These are phyloP conservation scores for Helotiales sp. DNA, from an alignment of 2,329 filamentous ascomycete species.

Conservation along the genomic window DNA sequence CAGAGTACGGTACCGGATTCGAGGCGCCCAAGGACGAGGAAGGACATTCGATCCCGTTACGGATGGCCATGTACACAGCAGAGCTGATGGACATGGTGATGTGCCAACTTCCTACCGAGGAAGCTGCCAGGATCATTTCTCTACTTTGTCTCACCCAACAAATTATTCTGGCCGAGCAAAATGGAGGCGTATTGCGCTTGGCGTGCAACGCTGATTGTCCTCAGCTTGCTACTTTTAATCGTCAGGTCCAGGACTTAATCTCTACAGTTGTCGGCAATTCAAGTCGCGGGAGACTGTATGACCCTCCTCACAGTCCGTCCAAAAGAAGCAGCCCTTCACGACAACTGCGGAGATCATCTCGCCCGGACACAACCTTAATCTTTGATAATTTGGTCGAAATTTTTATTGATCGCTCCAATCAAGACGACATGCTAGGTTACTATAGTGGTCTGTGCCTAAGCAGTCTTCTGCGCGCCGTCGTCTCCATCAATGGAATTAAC, in stretches of 20 bases:
- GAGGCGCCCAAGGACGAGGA: conserved; percentile 56
- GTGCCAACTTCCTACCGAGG: conserved; percentile 55
- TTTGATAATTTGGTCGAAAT: background rate
- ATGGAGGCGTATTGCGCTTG: background rate
- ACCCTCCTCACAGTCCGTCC: too few relatives aligned
- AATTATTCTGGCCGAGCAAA: background rate
- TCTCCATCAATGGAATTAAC: background rate
- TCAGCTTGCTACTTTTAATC: background rate
- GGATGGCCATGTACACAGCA: conserved; percentile 73
- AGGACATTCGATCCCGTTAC: conserved; percentile 70
- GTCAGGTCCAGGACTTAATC: background rate
- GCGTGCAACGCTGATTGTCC: background rate
- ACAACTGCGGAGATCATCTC: too few relatives aligned
- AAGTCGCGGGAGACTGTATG: background rate
- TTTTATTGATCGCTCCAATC: background rate
- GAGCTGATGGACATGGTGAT: conserved; percentile 45
- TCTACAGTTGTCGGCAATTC: background rate
- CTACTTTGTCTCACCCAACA: background rate
- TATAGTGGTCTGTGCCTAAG: background rate
- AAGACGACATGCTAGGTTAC: background rate
- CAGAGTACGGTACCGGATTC: conserved; percentile 23
- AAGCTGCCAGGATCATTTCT: background rate
- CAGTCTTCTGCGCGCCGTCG: background rate
- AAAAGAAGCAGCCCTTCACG: too few relatives aligned
- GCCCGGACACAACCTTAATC: background rate